Percentiles rank a stretch among this genome's conserved stretches.
Evolutionary conservation across 1,139 yeast genomes (phyloP).

Genomic region (Hyphopichia wangnamkhiaoensis): DNA sequence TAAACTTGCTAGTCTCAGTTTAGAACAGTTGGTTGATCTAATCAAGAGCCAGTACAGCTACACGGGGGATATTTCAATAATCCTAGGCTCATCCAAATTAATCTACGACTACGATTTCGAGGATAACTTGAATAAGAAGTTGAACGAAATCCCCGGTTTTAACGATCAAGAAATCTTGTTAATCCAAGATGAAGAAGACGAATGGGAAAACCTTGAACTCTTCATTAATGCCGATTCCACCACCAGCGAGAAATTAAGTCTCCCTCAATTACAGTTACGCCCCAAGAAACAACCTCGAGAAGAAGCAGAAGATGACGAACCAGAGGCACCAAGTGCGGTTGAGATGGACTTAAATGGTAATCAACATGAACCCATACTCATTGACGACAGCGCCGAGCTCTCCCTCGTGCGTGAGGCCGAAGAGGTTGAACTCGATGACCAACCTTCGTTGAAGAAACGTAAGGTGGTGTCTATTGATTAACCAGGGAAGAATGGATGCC

Average conservation of each 20-base stretch:
- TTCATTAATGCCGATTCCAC: slow-evolving; percentile 47
- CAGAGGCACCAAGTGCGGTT: slow-evolving; percentile 12
- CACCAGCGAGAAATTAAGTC: slow-evolving; percentile 5
- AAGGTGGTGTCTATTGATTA: slow-evolving; percentile 8
- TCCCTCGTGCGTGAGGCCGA: neutral
- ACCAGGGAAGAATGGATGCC: neutral
- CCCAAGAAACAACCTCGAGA: slow-evolving; percentile 13
- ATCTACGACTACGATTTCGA: slow-evolving; percentile 88
- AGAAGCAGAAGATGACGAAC: slow-evolving; percentile 14
- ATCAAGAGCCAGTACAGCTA: slow-evolving; percentile 54
- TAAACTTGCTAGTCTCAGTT: slow-evolving; percentile 15
- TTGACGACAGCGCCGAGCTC: slow-evolving; percentile 9
- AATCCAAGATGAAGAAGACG: slow-evolving; percentile 78
- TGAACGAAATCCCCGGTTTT: slow-evolving; percentile 56
- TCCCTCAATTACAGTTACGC: slow-evolving; percentile 15
- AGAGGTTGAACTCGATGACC: slow-evolving; percentile 11
- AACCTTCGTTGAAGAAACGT: slow-evolving; percentile 24
- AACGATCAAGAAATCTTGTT: slow-evolving; percentile 60
- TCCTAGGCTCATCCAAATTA: slow-evolving; percentile 59
- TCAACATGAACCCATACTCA: slow-evolving; percentile 6
- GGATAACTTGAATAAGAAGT: slow-evolving; percentile 58
- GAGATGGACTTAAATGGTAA: slow-evolving; percentile 13
- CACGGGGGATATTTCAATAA: slow-evolving; percentile 65
- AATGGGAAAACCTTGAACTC: slow-evolving; percentile 68
- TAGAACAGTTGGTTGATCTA: slow-evolving; percentile 47